Evolutionary conservation across 1,139 yeast species (phyloP).

Genomic region (Candida neerlandica): DNA sequence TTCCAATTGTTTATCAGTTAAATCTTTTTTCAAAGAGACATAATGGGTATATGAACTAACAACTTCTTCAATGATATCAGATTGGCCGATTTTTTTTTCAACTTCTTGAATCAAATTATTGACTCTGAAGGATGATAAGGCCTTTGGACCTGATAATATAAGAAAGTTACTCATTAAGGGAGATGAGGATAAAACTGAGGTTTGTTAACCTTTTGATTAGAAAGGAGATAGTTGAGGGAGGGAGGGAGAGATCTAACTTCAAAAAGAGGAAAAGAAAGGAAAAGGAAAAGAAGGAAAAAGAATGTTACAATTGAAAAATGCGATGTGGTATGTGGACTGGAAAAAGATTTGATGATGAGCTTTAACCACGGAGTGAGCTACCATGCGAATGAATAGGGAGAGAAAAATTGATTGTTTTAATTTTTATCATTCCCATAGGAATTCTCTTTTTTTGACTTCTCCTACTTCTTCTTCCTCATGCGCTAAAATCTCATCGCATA

Average conservation of each 20-base stretch:
- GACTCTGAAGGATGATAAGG: constrained; percentile 85
- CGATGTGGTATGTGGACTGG: constrained; percentile 1
- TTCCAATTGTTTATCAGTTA: constrained; percentile 39
- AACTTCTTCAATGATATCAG: constrained; percentile 64
- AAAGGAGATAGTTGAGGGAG: constrained; percentile 6
- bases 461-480: constrained; percentile 1
- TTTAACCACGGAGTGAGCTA: neutral
- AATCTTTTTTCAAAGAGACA: constrained; percentile 54
- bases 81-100: constrained; percentile 64
- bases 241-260: constrained; percentile 1
- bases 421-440: neutral
- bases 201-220: neutral
- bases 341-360: neutral
- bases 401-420: neutral
- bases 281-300: neutral
- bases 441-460: constrained; percentile 3
- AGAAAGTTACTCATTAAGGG: constrained; percentile 35
- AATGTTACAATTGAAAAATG: neutral
- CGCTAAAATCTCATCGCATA: constrained; percentile 11
- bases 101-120: constrained; percentile 71
- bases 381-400: neutral
- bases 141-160: constrained; percentile 86
- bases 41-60: constrained; percentile 83
- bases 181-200: neutral
- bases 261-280: neutral